Conservation (phyloP, 2,329 filamentous ascomycete species). For the Cladosporium sp. region DNA sequence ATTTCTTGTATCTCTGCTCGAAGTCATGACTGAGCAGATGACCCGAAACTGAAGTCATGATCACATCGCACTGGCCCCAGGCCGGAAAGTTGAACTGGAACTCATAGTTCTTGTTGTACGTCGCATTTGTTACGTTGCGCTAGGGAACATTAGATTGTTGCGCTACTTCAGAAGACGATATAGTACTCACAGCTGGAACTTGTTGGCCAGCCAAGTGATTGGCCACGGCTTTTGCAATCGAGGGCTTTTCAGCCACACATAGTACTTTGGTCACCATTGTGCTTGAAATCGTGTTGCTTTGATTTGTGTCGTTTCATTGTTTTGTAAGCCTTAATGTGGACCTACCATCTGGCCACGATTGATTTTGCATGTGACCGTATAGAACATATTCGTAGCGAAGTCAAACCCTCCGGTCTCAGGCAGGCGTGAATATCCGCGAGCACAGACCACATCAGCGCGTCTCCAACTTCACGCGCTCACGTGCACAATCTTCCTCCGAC, state of each 20-base stretch:
- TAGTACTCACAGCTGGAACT: slow-evolving; percentile 60
- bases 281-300: neutral
- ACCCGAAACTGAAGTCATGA: slow-evolving; percentile 89
- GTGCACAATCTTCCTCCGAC: neutral
- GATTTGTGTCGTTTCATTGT: neutral
- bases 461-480: neutral
- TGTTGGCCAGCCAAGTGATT: slow-evolving; percentile 78
- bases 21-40: slow-evolving; percentile 85
- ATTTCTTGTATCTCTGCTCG: slow-evolving; percentile 66
- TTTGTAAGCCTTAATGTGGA: too few species aligned
- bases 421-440: neutral
- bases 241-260: slow-evolving; percentile 83
- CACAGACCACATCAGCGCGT: neutral
- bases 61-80: slow-evolving; percentile 80
- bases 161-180: neutral
- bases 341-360: too few species aligned
- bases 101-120: slow-evolving; percentile 89
- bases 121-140: slow-evolving; percentile 62
- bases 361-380: neutral
- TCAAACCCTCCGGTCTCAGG: neutral
- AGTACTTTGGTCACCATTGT: slow-evolving; percentile 54
- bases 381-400: neutral
- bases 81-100: slow-evolving; percentile 82
- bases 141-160: slow-evolving; percentile 34
- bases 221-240: slow-evolving; percentile 91